These are phyloP conservation scores for Sonneratia alba DNA, from an alignment of 345 rosid genomes.

Conservation along the genomic window DNA sequence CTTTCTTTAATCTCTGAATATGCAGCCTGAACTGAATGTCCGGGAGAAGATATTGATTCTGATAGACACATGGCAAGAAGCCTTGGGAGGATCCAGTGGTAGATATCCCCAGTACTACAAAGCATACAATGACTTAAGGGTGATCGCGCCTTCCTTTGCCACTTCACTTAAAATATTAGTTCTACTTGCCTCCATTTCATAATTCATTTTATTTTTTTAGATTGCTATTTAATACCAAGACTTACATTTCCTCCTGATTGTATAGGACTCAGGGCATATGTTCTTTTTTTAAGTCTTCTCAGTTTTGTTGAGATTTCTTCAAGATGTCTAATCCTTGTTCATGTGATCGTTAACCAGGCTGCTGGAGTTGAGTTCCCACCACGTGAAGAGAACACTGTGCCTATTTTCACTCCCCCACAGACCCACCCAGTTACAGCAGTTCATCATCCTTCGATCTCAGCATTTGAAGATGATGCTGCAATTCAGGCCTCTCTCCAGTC, in stretches of 20 bases:
- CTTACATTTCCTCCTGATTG: background rate
- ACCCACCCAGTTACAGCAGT: constrained; percentile 53
- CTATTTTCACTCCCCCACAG: constrained; percentile 94
- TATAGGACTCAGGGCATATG: no score
- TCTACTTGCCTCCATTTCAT: background rate
- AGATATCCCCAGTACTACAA: constrained; percentile 76
- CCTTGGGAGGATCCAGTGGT: constrained; percentile 76
- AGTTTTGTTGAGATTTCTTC: background rate
- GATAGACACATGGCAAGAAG: constrained; percentile 67
- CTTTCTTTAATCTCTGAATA: constrained; percentile 4
- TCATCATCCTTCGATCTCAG: constrained; percentile 34
- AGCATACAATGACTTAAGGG: constrained; percentile 87
- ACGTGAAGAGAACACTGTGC: constrained; percentile 66
- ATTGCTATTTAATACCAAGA: background rate
- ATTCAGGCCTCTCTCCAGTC: constrained; percentile 81
- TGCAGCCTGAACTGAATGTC: constrained; percentile 90
- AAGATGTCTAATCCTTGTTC: background rate
- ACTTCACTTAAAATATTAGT: background rate
- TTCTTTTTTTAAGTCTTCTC: background rate
- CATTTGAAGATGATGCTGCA: constrained; percentile 68
- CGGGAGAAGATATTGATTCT: constrained; percentile 80
- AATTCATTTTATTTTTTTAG: background rate
- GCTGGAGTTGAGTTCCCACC: constrained; percentile 92
- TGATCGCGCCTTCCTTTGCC: constrained; percentile 18
- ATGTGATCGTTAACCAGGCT: constrained; percentile 29